These are phyloP conservation scores for Aspergillus campestris DNA, from an alignment of 495 filamentous ascomycete genomes.

Conservation along the genomic window DNA sequence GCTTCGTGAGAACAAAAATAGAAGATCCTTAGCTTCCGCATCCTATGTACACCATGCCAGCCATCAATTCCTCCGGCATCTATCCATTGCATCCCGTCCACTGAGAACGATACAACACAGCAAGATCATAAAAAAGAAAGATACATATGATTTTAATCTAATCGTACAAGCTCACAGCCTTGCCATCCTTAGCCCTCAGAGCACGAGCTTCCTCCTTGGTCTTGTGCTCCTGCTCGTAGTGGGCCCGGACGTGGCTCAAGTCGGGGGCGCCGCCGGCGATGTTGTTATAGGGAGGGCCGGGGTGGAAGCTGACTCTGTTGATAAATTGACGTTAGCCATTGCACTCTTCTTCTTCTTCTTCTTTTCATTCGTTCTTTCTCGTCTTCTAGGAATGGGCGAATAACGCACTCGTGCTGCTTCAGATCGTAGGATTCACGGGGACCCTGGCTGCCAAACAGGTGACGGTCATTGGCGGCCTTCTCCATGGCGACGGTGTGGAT, in stretches of 20 bases:
- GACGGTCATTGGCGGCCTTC: constrained; percentile 59
- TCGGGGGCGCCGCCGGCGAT: constrained; percentile 51
- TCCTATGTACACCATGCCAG: neutral
- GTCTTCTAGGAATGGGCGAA: neutral
- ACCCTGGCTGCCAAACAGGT: constrained; percentile 52
- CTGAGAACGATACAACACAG: no score
- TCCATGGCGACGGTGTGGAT: constrained; percentile 57
- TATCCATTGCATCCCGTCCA: no score
- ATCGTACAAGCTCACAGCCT: constrained; percentile 36
- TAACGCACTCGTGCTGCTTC: constrained; percentile 62
- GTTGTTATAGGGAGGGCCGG: constrained; percentile 55
- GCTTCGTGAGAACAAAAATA: no score
- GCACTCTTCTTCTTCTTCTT: no score
- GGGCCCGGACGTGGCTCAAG: constrained; percentile 50
- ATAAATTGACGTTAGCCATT: neutral
- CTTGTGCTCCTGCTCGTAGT: constrained; percentile 52
- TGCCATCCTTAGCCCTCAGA: constrained; percentile 36
- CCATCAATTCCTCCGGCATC: no score
- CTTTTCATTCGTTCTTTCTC: no score
- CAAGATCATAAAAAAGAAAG: constrained; percentile 9
- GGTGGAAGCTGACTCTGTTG: constrained; percentile 48
- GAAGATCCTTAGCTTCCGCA: neutral
- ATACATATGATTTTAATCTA: constrained; percentile 16
- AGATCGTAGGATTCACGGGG: constrained; percentile 41
- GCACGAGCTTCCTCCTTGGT: constrained; percentile 43